Evolutionary conservation across 805 yeast genomes (phyloP), one percentile per base, ranked within the genome.

Genomic region (Hanseniaspora nectarophila): DNA sequence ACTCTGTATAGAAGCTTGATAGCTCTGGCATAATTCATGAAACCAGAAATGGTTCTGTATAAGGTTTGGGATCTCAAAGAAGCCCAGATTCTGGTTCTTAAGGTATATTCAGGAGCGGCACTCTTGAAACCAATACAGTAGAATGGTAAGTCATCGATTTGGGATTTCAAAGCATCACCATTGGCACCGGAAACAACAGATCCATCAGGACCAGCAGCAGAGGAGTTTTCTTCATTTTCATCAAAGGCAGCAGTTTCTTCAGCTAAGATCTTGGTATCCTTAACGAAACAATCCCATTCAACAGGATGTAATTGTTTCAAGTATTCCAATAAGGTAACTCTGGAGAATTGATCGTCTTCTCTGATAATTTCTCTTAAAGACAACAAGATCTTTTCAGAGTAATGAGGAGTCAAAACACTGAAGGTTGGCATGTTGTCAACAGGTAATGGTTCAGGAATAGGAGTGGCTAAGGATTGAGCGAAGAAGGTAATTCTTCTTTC

Each of bases 381-480:
- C 47, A 90, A 72, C 60, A 89, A 74, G 56, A 90, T 90, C 79
- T 88, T 90, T 73, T 90, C 98, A 58, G 92, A 75, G 70, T 90
- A 90, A 69, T 90, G 98, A 63, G 98, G 97, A 59, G 90, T 84
- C 69, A 90, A 74, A 21, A 92, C 97, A 37, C 98, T 89, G 70
- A 92, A 92, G 12, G 97, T 90, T 58, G 99, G 99, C 98, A 92
- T 92, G 75, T 90, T 90, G 70, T 92, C 98, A 60, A 94, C 97
- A 42, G 99, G 98, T 65, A 92, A 75, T 56, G 99, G 97, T 73
- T 92, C 98, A 57, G 96, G 95, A 62, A 92, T 89, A 60, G 98
- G 98, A 55, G 98, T 92, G 49, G 98, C 94, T 70, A 92, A 76
- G 10, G 97, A 89, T 71, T 92, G 98, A 55, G 99, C 99, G 73